Base-by-base conservation (phyloP, 2,329 filamentous ascomycete genomes). In the Xylaria digitata region DNA sequence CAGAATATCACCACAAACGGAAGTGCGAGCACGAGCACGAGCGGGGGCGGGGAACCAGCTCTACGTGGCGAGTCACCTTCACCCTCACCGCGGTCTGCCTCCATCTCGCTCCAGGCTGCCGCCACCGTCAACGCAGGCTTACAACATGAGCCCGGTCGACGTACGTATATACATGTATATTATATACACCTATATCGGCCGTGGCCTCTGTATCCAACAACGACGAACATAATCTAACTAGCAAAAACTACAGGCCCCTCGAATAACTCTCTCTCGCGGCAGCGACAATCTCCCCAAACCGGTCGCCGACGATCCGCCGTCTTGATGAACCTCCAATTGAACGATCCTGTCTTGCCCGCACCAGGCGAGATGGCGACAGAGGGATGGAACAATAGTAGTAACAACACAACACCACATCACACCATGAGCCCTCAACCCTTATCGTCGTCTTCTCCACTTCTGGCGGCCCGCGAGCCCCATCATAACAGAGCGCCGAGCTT, bases 71-170 rank as follows among this genome's bases (percentile, higher is more conserved):
- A 86, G 66, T 87, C 87, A 26, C 85, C 88, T 30, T 86, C 87
- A 37, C 84, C 87, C 54, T 89, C 89, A 50, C 86, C 88, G 43
- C 85, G 90, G 72, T 88, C 88, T 56, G 86, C 90, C 40, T 88
- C 90, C 46, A 85, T 87, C 68, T 93, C 91, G 15, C 84, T 96
- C 9, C 91, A 92, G 76, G 92, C 91, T 58, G 89, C 92, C 13
- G 92, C 91, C 7, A 89, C 91, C 49, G 86, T 94, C 79, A 95
- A 95, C 77, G 90, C 92, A 32, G 88, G 92, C 58, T 86, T 93
- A 32, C 89, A 92, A 71, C 87, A 86, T 70, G 87, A 91, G 74
- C 83, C 87, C 45, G 86, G 86, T 13, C 80, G 84, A 76, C 82
- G 87, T 89, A 82, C 53, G 83, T 75, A 56, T 50, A 26, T 57